Evolutionary conservation across 2,329 filamentous ascomycete species (phyloP).

Genomic region (Xylariaceae sp.): DNA sequence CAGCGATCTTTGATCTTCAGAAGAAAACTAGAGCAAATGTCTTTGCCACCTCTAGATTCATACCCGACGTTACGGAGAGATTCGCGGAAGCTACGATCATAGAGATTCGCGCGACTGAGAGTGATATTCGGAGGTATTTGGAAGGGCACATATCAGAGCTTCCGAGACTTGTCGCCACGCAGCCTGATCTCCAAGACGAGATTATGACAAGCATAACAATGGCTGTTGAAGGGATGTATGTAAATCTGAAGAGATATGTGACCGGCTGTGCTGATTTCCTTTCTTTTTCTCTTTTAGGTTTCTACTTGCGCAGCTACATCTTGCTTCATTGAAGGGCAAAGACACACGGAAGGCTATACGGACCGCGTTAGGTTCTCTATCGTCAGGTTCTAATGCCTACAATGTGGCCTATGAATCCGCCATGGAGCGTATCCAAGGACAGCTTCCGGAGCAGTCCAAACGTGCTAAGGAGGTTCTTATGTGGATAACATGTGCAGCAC

Average conservation of each 20-base stretch:
- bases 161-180: too few species aligned
- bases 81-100: too few species aligned
- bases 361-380: constrained; percentile 34
- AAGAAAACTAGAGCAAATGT: constrained; percentile 8
- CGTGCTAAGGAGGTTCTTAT: constrained; percentile 36
- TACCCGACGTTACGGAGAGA: too few species aligned
- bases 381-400: constrained; percentile 29
- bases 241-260: too few species aligned
- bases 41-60: constrained; percentile 17
- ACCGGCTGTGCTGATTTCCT: not conserved
- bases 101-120: too few species aligned
- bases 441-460: constrained; percentile 27
- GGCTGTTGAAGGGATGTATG: too few species aligned
- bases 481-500: constrained; percentile 38
- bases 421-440: constrained; percentile 39
- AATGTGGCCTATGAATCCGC: constrained; percentile 38
- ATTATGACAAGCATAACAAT: too few species aligned
- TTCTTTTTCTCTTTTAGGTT: not conserved
- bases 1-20: constrained; percentile 12
- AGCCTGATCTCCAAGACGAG: too few species aligned
- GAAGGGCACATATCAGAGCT: too few species aligned
- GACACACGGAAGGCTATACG: constrained; percentile 5
- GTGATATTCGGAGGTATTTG: too few species aligned
- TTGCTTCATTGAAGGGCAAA: constrained; percentile 1
- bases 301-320: not conserved